phyloP scores from a whole-genome alignment of 2,329 filamentous ascomycete species.

The Hirsutella minnesotensis region DNA sequence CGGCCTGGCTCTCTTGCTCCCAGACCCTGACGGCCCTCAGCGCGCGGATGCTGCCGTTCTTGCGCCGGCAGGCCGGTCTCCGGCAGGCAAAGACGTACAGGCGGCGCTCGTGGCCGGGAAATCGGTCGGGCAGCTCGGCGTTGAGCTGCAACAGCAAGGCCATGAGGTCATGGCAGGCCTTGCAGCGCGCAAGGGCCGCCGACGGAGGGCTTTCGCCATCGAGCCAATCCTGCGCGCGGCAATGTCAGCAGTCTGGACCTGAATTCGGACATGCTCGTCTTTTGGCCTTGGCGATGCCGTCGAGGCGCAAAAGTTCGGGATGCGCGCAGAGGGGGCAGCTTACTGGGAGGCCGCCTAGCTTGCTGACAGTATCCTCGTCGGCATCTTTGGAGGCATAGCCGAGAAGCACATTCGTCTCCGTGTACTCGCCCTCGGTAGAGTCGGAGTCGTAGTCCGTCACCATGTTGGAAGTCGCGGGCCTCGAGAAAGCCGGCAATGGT shows the following conservation, averaged over 20 bases:
- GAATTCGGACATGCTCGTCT: no score
- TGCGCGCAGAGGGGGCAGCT: conserved; percentile 14
- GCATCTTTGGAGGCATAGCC: conserved; percentile 77
- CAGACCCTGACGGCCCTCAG: conserved; percentile 55
- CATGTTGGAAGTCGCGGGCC: not conserved
- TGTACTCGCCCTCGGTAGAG: conserved; percentile 59
- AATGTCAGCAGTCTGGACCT: not conserved
- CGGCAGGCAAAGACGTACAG: conserved; percentile 80
- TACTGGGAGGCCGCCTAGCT: conserved; percentile 80
- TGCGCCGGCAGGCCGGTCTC: conserved; percentile 66
- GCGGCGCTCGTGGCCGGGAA: conserved; percentile 76
- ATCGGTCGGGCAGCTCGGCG: conserved; percentile 75
- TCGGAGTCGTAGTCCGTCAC: conserved; percentile 71
- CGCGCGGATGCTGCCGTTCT: conserved; percentile 68
- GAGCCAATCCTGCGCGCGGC: conserved; percentile 60
- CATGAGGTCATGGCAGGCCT: conserved; percentile 75
- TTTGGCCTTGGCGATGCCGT: no score
- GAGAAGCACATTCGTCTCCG: conserved; percentile 77
- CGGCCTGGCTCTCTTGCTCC: conserved; percentile 22
- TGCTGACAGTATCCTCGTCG: conserved; percentile 73
- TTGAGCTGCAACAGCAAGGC: conserved; percentile 82
- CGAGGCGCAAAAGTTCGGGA: not conserved
- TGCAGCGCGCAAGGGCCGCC: conserved; percentile 70
- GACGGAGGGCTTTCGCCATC: conserved; percentile 60
- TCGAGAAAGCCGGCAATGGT: conserved; percentile 2